These are phyloP conservation scores for Oidiodendron maius DNA, from an alignment of 495 filamentous ascomycete genomes.

Conservation along the genomic window DNA sequence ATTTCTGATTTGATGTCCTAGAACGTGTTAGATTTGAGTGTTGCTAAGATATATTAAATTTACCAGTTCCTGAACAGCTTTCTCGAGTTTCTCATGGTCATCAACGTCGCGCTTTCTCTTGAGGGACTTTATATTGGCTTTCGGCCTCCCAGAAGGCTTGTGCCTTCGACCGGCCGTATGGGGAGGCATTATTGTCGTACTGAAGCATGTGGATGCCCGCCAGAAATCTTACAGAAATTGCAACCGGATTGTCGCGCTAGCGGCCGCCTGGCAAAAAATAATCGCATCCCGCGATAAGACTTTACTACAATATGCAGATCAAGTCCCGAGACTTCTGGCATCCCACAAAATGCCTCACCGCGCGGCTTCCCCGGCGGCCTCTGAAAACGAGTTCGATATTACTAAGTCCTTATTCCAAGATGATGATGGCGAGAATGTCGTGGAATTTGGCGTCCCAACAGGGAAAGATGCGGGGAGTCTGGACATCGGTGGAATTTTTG, in stretches of 20 bases:
- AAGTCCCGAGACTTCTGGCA: not conserved
- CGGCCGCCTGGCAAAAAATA: not conserved
- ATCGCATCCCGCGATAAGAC: constrained; percentile 12
- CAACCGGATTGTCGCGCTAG: not conserved
- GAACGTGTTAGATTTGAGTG: not conserved
- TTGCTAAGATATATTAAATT: not conserved
- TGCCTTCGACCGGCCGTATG: constrained; percentile 12
- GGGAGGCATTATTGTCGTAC: constrained; percentile 18
- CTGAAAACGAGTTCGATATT: constrained; percentile 91
- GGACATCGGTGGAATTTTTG: constrained; percentile 34
- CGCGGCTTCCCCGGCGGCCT: constrained; percentile 72
- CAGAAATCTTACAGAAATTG: not conserved
- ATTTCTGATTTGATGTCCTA: constrained; percentile 42
- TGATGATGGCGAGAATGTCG: constrained; percentile 34
- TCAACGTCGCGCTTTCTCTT: constrained; percentile 63
- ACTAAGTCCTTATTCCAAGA: constrained; percentile 67
- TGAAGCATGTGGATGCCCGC: not conserved
- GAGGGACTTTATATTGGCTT: constrained; percentile 25
- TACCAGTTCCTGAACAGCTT: constrained; percentile 41
- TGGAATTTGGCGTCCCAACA: constrained; percentile 29
- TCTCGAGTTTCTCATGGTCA: constrained; percentile 51
- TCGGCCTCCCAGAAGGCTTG: constrained; percentile 7
- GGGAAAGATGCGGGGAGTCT: constrained; percentile 36
- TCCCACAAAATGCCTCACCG: constrained; percentile 32
- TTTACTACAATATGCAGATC: constrained; percentile 1